Conservation (phyloP, 768 basidiomycete genomes). For the Leccinellum luteum region DNA sequence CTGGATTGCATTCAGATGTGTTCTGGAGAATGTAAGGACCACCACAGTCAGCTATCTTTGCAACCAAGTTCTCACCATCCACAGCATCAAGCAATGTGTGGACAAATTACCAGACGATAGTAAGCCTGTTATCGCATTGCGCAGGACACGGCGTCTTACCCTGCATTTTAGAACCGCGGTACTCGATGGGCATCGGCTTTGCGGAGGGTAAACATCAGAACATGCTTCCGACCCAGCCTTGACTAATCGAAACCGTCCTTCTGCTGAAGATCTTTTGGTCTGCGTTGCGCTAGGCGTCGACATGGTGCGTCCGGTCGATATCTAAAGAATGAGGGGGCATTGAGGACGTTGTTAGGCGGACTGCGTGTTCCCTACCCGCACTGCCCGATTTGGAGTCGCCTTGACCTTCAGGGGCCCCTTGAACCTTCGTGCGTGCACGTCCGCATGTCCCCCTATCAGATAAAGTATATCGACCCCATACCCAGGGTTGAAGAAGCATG, state of each 20-base stretch:
- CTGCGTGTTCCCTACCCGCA: constrained; percentile 91
- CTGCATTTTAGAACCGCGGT: constrained; percentile 64
- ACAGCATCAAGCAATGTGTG: constrained; percentile 79
- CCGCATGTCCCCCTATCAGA: not conserved
- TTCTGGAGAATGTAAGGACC: constrained; percentile 79
- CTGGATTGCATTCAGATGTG: constrained; percentile 46
- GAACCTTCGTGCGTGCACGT: constrained; percentile 59
- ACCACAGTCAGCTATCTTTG: not conserved
- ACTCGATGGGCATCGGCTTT: constrained; percentile 92
- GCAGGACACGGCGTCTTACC: constrained; percentile 9
- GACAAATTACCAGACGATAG: constrained; percentile 76
- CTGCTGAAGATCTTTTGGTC: constrained; percentile 69
- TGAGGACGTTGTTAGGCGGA: constrained; percentile 58
- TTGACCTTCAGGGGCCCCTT: constrained; percentile 78
- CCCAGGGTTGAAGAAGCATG: constrained; percentile 58
- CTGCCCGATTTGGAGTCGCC: constrained; percentile 88
- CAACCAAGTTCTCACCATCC: constrained; percentile 10
- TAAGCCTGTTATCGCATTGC: constrained; percentile 34
- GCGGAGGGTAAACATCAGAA: constrained; percentile 64
- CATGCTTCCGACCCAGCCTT: not conserved
- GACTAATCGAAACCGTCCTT: not conserved
- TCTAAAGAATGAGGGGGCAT: not conserved
- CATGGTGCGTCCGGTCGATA: constrained; percentile 54
- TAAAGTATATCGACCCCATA: constrained; percentile 7
- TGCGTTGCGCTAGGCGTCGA: constrained; percentile 91